These are phyloP conservation scores for Solanum stenotomum DNA, from an alignment of 257 asterid species.

Conservation along the genomic window DNA sequence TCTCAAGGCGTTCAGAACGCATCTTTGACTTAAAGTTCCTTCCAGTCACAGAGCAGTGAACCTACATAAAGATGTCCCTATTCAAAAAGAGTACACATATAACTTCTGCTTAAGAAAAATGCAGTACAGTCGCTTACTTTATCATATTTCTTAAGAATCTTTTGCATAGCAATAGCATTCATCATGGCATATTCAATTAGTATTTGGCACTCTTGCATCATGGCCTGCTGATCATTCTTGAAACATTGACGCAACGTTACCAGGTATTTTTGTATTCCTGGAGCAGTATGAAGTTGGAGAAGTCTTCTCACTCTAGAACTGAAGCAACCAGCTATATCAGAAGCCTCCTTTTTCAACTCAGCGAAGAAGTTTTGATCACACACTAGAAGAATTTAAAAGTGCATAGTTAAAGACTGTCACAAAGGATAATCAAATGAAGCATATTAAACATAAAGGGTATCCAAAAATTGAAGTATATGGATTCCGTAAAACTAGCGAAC, in stretches of 20 bases:
- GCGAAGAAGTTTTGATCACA: slow-evolving; percentile 80
- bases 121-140: slow-evolving; percentile 30
- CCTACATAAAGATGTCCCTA: slow-evolving; percentile 23
- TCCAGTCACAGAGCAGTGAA: slow-evolving; percentile 68
- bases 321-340: slow-evolving; percentile 70
- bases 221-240: slow-evolving; percentile 40
- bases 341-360: slow-evolving; percentile 73
- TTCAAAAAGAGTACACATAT: neutral
- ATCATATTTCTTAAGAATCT: slow-evolving; percentile 89
- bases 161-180: slow-evolving; percentile 81
- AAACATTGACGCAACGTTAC: slow-evolving; percentile 41
- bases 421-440: neutral
- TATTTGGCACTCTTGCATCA: slow-evolving; percentile 55
- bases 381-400: slow-evolving; percentile 28
- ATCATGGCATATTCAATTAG: slow-evolving; percentile 59
- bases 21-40: slow-evolving; percentile 67
- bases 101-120: neutral
- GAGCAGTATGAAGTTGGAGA: slow-evolving; percentile 52
- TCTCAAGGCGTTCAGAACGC: slow-evolving; percentile 54
- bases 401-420: neutral
- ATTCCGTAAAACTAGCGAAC: neutral
- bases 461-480: neutral
- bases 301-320: slow-evolving; percentile 72
- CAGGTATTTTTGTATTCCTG: slow-evolving; percentile 43
- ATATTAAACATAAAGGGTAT: neutral